Conservation (phyloP, 768 basidiomycete species). For the Macrolepiota albuminosa region DNA sequence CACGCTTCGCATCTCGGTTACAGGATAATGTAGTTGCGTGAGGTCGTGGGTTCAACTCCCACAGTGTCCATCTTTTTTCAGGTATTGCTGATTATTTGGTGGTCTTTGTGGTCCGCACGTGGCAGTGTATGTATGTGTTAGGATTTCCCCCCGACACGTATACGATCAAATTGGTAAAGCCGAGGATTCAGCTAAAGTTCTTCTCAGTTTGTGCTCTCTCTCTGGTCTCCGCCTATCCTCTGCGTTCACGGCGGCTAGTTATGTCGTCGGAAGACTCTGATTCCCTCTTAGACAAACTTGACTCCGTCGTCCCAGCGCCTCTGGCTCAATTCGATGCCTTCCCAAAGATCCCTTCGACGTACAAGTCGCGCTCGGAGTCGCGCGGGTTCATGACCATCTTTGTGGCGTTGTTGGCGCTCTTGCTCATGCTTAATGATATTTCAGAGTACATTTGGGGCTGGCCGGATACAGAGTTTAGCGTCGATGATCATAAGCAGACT, state of each 20-base stretch:
- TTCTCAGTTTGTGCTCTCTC: not conserved
- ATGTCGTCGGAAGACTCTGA: conserved; percentile 26
- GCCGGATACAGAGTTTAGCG: conserved; percentile 84
- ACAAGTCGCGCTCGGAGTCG: conserved; percentile 73
- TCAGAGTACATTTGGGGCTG: conserved; percentile 93
- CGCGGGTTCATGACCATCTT: conserved; percentile 80
- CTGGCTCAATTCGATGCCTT: conserved; percentile 81
- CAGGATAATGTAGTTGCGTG: not conserved
- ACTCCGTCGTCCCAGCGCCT: conserved; percentile 57
- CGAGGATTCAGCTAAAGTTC: conserved; percentile 7
- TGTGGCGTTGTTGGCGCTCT: conserved; percentile 57
- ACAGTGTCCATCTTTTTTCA: not conserved
- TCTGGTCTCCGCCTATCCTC: not conserved
- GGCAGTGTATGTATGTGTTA: conserved; percentile 8
- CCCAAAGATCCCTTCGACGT: conserved; percentile 77
- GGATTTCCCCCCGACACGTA: conserved; percentile 8
- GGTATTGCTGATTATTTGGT: too few species aligned
- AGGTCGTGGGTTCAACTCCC: conserved; percentile 1
- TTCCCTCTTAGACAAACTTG: conserved; percentile 57
- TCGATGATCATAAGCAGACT: conserved; percentile 60
- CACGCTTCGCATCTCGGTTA: conserved; percentile 3
- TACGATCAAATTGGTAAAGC: not conserved
- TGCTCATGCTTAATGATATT: conserved; percentile 84
- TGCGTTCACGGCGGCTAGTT: not conserved
- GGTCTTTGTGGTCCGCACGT: not conserved